Conservation (phyloP, 306 rosid species). For the Luffa acutangula region DNA sequence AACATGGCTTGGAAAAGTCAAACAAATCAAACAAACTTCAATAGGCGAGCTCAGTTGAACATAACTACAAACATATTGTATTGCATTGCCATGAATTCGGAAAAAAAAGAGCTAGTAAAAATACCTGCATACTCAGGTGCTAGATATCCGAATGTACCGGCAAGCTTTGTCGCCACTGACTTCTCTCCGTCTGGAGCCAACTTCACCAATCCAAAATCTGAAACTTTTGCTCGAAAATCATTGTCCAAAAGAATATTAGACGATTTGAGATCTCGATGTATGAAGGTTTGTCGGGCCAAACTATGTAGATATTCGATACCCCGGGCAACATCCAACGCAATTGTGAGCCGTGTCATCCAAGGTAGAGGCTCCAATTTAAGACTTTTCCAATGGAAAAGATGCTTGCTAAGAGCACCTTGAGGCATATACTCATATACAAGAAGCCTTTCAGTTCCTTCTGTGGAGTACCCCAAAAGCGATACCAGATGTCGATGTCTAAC, state of each 20-base stretch:
- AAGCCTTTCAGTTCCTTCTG: constrained; percentile 63
- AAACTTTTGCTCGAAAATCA: constrained; percentile 68
- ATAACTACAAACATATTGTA: background rate
- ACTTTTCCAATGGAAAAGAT: constrained; percentile 73
- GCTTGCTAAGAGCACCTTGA: constrained; percentile 77
- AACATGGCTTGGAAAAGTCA: background rate
- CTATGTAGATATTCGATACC: constrained; percentile 68
- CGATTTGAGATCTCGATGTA: constrained; percentile 77
- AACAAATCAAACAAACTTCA: background rate
- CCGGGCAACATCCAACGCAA: constrained; percentile 82
- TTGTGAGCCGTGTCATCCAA: constrained; percentile 57
- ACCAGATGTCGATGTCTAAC: constrained; percentile 75
- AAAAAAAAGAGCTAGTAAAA: background rate
- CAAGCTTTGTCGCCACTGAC: constrained; percentile 58
- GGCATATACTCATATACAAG: constrained; percentile 73
- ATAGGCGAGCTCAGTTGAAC: background rate
- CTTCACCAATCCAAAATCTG: constrained; percentile 78
- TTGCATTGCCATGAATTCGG: background rate
- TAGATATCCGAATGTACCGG: constrained; percentile 84
- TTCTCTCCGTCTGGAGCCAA: constrained; percentile 69
- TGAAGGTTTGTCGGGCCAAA: constrained; percentile 61
- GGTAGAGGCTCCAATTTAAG: constrained; percentile 54
- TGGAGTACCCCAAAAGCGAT: constrained; percentile 57
- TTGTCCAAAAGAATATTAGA: constrained; percentile 64
- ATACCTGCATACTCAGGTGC: constrained; percentile 89